Conservation (phyloP, 306 rosid species). For the Trifolium subterraneum region DNA sequence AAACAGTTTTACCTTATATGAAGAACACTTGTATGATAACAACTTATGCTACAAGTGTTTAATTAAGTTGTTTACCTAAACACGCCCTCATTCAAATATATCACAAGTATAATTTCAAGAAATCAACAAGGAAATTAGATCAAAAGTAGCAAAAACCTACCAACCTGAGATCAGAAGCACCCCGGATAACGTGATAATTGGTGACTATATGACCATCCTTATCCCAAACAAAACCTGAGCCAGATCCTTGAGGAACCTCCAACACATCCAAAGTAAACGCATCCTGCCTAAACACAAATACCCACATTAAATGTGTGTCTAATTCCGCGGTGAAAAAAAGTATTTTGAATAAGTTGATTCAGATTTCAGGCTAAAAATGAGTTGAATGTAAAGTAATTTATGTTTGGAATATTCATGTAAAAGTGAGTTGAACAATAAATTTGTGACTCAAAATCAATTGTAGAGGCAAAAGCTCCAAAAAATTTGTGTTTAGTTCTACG, state of each 20-base stretch:
- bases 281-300: constrained; percentile 76
- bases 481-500: not conserved
- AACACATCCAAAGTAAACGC: constrained; percentile 91
- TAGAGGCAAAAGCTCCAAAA: not conserved
- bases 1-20: not conserved
- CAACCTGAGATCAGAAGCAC: constrained; percentile 98
- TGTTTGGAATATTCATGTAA: not conserved
- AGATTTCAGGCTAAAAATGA: not conserved
- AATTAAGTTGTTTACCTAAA: not conserved
- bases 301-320: constrained; percentile 12
- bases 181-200: constrained; percentile 95
- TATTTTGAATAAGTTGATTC: not conserved
- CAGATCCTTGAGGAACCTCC: constrained; percentile 99
- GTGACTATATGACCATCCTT: constrained; percentile 83
- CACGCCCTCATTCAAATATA: too few species aligned
- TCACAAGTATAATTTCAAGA: constrained; percentile 1
- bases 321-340: not conserved
- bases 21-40: not conserved
- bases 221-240: constrained; percentile 98
- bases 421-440: not conserved
- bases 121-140: constrained; percentile 12
- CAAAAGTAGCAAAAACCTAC: constrained; percentile 31
- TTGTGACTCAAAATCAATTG: not conserved
- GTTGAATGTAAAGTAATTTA: not conserved
- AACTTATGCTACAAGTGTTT: not conserved